Base-by-base conservation (phyloP, 345 rosid genomes). In the Gossypium arboreum region DNA sequence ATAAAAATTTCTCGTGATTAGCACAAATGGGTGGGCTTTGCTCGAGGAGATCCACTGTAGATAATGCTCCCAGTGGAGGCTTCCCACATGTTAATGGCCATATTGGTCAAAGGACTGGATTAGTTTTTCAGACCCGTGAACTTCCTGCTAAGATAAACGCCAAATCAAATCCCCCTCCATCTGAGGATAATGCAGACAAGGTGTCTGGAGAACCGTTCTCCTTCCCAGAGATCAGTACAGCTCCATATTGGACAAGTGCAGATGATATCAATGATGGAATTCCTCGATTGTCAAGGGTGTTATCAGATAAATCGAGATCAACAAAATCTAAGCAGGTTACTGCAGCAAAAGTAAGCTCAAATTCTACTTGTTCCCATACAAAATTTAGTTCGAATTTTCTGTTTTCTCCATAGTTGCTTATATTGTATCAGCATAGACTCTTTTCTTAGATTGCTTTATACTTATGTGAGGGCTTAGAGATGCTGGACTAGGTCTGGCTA, bases 11-110 rank as follows among this genome's bases (percentile, higher is more conserved):
- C 9, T 15, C 58, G 75, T 66, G 77, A 77, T 76, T 67, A 66
- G 55, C 61, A 65, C 79, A 71, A 55, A 95, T 93, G 98, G 99
- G 99, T 78, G 99, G 98, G 83, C 86, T 95, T 83, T 93, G 99
- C 90, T 93, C 99, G 79, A 89, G 94, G 94, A 88, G 94, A 77
- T 87, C 97, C 48, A 86, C 88, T 84, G 89, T 95, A 81, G 94
- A 91, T 88, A 88, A 86, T 86, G 97, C 91, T 87, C 93, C 92
- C 85, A 81, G 94, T 83, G 94, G 91, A 85, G 86, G 85, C 92
- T 89, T 88, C 71, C 81, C 88, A 2, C 83, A 81, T 72, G 82
- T 74, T 52, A 90, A 91, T 83, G 97, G 92, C 69, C 90, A 81
- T 82, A 64, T 77, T 68, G 80, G 58, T 78, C 68, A 81, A 54